Percentiles rank a stretch among this genome's conserved stretches.
Evolutionary conservation across 192 early-diverging fungal genomes (phyloP).

Genomic region (Polychytrium aggregatum): DNA sequence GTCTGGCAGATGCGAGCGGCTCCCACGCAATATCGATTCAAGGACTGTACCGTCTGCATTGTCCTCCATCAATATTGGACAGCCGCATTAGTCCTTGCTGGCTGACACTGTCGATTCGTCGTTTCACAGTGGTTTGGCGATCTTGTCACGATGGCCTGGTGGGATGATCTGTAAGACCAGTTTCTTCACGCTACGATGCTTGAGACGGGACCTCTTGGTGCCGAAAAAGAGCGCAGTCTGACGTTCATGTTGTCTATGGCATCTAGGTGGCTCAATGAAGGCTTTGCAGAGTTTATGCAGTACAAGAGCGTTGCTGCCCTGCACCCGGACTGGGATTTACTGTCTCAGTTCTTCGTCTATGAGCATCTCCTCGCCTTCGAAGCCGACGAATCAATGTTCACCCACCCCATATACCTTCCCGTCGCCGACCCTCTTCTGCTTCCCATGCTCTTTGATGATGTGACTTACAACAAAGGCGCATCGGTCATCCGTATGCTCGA

Average conservation of each 20-base stretch:
- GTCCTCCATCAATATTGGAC: no score
- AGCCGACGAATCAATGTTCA: constrained; percentile 14
- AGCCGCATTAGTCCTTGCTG: no score
- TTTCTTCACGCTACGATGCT: no score
- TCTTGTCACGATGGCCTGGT: constrained; percentile 72
- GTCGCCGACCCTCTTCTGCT: constrained; percentile 17
- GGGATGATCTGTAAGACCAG: constrained; percentile 26
- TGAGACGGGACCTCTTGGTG: no score
- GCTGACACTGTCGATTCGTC: no score
- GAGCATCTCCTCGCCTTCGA: constrained; percentile 14
- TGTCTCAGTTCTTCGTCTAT: constrained; percentile 12
- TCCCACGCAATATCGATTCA: no score
- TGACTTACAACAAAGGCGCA: constrained; percentile 76
- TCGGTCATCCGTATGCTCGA: constrained; percentile 59
- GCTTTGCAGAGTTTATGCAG: constrained; percentile 87
- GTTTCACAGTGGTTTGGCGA: constrained; percentile 35
- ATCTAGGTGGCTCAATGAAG: constrained; percentile 78
- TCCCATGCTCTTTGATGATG: constrained; percentile 80
- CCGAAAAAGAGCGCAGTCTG: no score
- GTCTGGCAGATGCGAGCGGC: no score
- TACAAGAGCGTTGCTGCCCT: constrained; percentile 9
- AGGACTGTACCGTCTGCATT: no score
- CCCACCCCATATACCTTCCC: constrained; percentile 19
- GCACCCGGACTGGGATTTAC: constrained; percentile 10
- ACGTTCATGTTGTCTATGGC: no score